Evolutionary conservation across 1,284 basidiomycete species (phyloP).

Genomic region (Fistulina hepatica): DNA sequence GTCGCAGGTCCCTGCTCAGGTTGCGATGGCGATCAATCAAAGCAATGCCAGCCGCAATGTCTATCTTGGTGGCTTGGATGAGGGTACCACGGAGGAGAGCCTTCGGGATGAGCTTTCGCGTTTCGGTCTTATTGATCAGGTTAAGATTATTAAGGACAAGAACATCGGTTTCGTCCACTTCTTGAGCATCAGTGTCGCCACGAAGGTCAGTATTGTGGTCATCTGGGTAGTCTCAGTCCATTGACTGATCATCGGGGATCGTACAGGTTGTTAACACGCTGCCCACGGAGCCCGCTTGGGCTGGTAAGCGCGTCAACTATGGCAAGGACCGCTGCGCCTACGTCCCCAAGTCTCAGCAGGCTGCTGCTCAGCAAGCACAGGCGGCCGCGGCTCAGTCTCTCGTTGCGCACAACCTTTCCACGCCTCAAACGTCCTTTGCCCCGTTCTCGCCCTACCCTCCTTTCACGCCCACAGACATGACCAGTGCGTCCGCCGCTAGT

Average conservation of each 20-base stretch:
- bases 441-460: conserved; percentile 43
- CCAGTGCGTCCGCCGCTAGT: conserved; percentile 13
- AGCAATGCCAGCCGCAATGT: conserved; percentile 89
- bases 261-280: conserved; percentile 80
- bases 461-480: conserved; percentile 33
- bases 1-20: conserved; percentile 73
- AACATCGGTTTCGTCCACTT: conserved; percentile 97
- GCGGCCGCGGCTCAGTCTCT: conserved; percentile 74
- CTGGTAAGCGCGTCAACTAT: conserved; percentile 90
- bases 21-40: conserved; percentile 78
- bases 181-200: conserved; percentile 83
- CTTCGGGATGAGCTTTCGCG: conserved; percentile 77
- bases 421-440: conserved; percentile 24
- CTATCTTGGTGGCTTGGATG: conserved; percentile 85
- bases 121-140: conserved; percentile 94
- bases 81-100: conserved; percentile 80
- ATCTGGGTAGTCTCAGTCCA: neutral
- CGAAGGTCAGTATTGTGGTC: conserved; percentile 51
- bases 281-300: conserved; percentile 81
- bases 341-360: conserved; percentile 83
- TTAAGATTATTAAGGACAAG: conserved; percentile 96
- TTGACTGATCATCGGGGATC: conserved; percentile 1
- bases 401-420: conserved; percentile 50
- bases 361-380: conserved; percentile 70
- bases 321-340: conserved; percentile 95